phyloP scores from a whole-genome alignment of 805 yeast genomes.

The Starmerella sirachaensis region DNA sequence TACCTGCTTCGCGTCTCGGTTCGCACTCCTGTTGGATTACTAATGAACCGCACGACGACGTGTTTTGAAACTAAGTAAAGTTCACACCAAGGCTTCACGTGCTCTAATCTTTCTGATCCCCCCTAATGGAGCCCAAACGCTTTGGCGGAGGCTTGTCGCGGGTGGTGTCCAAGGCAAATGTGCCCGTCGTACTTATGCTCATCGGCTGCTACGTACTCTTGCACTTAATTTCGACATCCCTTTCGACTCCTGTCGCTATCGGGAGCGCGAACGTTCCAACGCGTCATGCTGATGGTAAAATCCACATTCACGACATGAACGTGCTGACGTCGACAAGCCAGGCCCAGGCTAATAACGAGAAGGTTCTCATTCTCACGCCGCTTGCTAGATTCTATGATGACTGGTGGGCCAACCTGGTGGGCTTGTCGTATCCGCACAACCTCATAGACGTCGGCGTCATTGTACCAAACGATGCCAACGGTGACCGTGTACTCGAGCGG shows the following conservation, averaged over 20 bases:
- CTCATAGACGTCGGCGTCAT: constrained; percentile 84
- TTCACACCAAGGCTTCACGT: no score
- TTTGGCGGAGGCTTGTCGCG: constrained; percentile 5
- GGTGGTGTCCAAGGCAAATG: constrained; percentile 22
- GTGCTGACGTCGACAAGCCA: constrained; percentile 56
- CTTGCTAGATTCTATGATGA: constrained; percentile 73
- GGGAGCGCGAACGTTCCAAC: constrained; percentile 23
- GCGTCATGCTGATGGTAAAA: constrained; percentile 21
- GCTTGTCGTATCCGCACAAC: constrained; percentile 70
- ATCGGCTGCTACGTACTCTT: constrained; percentile 9
- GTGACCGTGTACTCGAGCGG: constrained; percentile 61
- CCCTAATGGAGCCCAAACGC: constrained; percentile 20
- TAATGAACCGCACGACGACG: no score
- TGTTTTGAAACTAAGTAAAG: no score
- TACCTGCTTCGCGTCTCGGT: no score
- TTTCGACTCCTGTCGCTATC: constrained; percentile 15
- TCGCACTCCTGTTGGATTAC: no score
- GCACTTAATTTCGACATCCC: constrained; percentile 14
- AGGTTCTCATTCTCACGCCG: constrained; percentile 78
- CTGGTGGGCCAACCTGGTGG: constrained; percentile 77
- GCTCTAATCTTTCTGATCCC: no score
- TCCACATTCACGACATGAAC: constrained; percentile 45
- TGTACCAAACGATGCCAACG: constrained; percentile 69
- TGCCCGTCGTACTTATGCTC: constrained; percentile 20
- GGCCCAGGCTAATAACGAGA: constrained; percentile 66